Base-by-base conservation (phyloP, 1,284 basidiomycete genomes). In the Phlebopus sp. region DNA sequence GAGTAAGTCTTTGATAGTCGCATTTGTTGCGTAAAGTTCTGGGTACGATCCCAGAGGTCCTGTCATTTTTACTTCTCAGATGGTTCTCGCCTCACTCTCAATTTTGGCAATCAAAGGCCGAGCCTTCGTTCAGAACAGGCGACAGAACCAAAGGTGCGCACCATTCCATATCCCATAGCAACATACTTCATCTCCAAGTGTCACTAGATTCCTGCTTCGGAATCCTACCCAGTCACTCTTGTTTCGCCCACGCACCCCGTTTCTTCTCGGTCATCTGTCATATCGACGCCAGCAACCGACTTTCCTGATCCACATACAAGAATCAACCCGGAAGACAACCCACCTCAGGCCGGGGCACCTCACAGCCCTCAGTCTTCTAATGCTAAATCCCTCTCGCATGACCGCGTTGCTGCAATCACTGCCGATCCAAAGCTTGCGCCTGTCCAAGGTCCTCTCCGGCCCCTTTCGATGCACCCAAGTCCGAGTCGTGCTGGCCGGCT, bases 381-480 rank as follows among this genome's bases (percentile, higher is more conserved):
- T 25, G 55, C 53, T 46, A 58, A 50, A 36, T 29, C 48, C 25
- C 54, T 63, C 23, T 55, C 66, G 9, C 40, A 30, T 23, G 64
- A 67, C 37, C 56, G 62, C 2, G 53, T 39, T 2, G 60, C 63
- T 38, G 58, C 63, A 14, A 64, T 64, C 11, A 32, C 46, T 4
- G 45, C 52, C 14, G 62, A 64, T 29, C 66, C 62, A 5, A 64
- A 68, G 47, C 64, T 64, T 17, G 60, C 64, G 1, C 62, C 62
- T 21, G 62, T 68, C n/a, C 66, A 65, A 11, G 64, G 47, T 10
- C 62, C 66, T 13, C 54, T 64, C 14, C 64, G 64, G 1, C 66
- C 66, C 11, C 30, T 63, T 8, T 63, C 61, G 23, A 67, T 50
- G 48, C 29, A 53, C 18, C 44, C 47, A 1, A 47, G 53, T 37